Conservation (phyloP, 2,329 filamentous ascomycete species). For the Fusarium pininemorale region DNA sequence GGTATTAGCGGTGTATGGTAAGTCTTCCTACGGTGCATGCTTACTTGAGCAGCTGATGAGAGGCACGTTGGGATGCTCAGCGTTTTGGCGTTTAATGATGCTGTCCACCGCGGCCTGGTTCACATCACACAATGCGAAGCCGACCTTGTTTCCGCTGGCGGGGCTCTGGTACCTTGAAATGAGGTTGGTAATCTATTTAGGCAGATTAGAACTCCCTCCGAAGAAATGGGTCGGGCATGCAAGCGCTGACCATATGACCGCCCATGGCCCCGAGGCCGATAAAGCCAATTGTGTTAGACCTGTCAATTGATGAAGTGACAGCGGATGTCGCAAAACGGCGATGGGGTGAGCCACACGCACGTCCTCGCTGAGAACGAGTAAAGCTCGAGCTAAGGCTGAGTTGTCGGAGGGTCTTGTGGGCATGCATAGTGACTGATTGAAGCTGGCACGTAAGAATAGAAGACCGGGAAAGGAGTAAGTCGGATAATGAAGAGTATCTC, state of each 20-base stretch:
- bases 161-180: background rate
- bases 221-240: rapidly evolving
- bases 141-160: background rate
- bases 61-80: background rate
- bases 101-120: background rate
- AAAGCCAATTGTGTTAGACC: background rate
- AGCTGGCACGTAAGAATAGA: background rate
- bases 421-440: background rate
- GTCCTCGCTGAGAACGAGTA: background rate
- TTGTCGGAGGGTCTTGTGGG: background rate
- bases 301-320: background rate
- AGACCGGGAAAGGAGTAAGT: background rate
- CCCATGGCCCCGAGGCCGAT: background rate
- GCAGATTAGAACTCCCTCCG: too few relatives aligned
- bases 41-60: background rate
- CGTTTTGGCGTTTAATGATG: background rate
- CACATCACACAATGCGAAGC: background rate
- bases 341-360: too few relatives aligned
- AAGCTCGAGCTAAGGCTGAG: background rate
- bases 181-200: background rate
- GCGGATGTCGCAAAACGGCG: background rate
- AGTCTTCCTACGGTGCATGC: background rate
- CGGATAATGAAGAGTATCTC: too few relatives aligned
- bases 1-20: background rate
- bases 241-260: background rate